Conservation (phyloP, 305 asterid genomes). For the Solanum chacoense region DNA sequence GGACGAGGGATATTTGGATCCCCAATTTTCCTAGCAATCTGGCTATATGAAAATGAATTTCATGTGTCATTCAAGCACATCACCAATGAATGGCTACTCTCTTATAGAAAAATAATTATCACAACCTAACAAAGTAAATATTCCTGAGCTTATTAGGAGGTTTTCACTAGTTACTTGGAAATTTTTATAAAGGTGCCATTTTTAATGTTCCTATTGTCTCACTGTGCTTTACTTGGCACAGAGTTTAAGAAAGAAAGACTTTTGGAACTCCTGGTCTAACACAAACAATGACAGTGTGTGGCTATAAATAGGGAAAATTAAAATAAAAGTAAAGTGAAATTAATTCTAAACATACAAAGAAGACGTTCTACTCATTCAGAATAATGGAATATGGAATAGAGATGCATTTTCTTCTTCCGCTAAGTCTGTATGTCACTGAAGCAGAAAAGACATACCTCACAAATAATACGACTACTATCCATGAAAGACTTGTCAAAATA, state of each 20-base stretch:
- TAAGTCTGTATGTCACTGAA: not conserved
- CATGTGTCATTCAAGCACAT: not conserved
- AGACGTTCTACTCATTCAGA: not conserved
- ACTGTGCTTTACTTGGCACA: not conserved
- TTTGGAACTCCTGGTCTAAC: not conserved
- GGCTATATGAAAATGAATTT: conserved; percentile 9
- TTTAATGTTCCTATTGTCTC: not conserved
- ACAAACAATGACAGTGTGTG: not conserved
- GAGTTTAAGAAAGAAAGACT: not conserved
- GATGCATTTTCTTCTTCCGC: not conserved
- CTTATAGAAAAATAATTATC: not conserved
- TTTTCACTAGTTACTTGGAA: not conserved
- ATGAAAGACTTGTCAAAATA: conserved; percentile 67
- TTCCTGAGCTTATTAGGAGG: not conserved
- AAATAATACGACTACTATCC: conserved; percentile 61
- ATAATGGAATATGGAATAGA: not conserved
- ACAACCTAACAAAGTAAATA: not conserved
- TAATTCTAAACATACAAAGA: not conserved
- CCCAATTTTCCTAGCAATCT: conserved; percentile 87
- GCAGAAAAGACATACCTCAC: conserved; percentile 51
- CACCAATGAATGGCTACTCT: not conserved
- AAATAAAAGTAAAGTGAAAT: not conserved
- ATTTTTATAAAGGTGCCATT: not conserved
- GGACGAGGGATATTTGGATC: conserved; percentile 85
- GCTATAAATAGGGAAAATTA: not conserved